Conservation (phyloP, 139 green algal genomes). For the Trebouxia sp. region DNA sequence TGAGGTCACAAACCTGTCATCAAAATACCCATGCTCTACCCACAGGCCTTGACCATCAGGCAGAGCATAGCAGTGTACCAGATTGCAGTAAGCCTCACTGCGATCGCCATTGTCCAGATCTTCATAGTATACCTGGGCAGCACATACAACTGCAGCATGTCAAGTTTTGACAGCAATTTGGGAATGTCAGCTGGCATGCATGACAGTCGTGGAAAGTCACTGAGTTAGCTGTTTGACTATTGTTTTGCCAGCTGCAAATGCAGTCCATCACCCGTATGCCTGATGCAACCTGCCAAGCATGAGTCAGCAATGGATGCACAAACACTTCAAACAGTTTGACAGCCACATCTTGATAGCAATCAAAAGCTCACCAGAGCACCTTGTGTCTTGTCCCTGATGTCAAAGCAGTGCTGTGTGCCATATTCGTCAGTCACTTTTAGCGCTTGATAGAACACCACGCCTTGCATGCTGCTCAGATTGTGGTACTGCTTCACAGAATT, state of each 20-base stretch:
- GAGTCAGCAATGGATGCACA: neutral
- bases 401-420: slow-evolving; percentile 7
- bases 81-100: neutral
- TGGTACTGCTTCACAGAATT: slow-evolving; percentile 23
- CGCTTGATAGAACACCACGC: neutral
- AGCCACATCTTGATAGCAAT: neutral
- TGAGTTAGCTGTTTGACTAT: too few species aligned
- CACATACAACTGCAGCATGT: too few species aligned
- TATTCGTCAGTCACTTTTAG: slow-evolving; percentile 17
- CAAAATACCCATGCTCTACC: slow-evolving; percentile 22
- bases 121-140: slow-evolving; percentile 15
- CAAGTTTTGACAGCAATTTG: too few species aligned
- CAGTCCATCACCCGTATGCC: neutral
- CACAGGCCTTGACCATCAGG: neutral
- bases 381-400: neutral
- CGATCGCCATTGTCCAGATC: neutral
- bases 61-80: slow-evolving; percentile 15
- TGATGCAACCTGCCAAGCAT: neutral
- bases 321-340: neutral
- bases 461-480: neutral
- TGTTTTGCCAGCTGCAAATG: too few species aligned
- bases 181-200: too few species aligned
- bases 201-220: too few species aligned
- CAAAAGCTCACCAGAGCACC: neutral
- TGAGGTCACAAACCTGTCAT: slow-evolving; percentile 28